Evolutionary conservation across 2,329 filamentous ascomycete genomes (phyloP).

Genomic region (Cladosporium colombiae): DNA sequence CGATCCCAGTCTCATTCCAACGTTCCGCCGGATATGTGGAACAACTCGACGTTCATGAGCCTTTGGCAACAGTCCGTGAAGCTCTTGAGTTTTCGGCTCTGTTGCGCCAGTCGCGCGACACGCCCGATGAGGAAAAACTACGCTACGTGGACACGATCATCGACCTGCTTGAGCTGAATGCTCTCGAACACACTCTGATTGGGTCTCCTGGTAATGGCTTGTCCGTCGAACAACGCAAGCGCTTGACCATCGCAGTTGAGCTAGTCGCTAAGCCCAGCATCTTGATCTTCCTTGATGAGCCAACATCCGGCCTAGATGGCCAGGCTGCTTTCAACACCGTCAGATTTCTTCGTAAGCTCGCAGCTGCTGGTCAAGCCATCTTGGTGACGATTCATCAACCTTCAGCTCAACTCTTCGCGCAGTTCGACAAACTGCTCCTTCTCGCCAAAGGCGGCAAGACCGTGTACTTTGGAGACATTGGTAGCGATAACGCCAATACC

Average conservation of each 20-base stretch:
- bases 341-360: conserved; percentile 65
- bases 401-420: conserved; percentile 64
- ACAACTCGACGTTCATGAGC: conserved; percentile 68
- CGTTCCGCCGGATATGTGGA: conserved; percentile 58
- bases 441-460: conserved; percentile 65
- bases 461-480: conserved; percentile 65
- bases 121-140: conserved; percentile 62
- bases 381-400: conserved; percentile 72
- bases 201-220: conserved; percentile 60
- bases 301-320: conserved; percentile 59
- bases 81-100: conserved; percentile 66
- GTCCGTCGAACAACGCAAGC: conserved; percentile 59
- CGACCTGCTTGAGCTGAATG: conserved; percentile 63
- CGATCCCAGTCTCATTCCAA: conserved; percentile 49
- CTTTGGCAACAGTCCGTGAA: conserved; percentile 66
- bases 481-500: conserved; percentile 41
- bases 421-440: conserved; percentile 66
- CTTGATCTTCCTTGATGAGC: conserved; percentile 65
- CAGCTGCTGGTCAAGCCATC: conserved; percentile 66
- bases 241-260: conserved; percentile 59
- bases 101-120: conserved; percentile 62
- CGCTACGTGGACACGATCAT: conserved; percentile 67
- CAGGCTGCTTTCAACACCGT: conserved; percentile 58
- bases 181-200: conserved; percentile 65
- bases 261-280: conserved; percentile 60